These are phyloP conservation scores for Myriosclerotinia duriaeana DNA, from an alignment of 2,329 filamentous ascomycete species.

Conservation along the genomic window DNA sequence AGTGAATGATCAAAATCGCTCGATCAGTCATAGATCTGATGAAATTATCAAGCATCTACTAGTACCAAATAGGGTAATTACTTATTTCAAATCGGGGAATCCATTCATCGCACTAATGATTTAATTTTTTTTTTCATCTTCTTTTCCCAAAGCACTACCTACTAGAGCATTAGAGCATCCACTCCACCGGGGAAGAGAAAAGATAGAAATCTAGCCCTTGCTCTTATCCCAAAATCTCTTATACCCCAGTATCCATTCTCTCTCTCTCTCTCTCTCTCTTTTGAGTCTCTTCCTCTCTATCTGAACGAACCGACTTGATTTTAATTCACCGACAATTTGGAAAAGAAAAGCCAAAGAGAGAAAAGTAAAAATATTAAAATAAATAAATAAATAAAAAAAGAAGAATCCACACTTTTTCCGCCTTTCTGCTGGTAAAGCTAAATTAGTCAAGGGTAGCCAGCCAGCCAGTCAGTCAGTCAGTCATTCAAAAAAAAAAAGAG, in stretches of 20 bases:
- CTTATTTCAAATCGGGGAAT: too few relatives aligned
- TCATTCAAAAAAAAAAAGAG: neutral
- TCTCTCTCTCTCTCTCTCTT: too few relatives aligned
- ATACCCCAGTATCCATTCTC: neutral
- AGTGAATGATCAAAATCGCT: neutral
- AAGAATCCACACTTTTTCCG: neutral
- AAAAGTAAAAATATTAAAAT: neutral
- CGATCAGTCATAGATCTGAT: neutral
- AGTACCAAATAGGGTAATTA: neutral
- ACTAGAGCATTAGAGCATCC: neutral
- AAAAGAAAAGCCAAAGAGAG: neutral
- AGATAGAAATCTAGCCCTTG: slow-evolving; percentile 8
- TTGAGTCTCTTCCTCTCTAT: too few relatives aligned
- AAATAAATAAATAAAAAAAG: too few relatives aligned
- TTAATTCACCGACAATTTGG: slow-evolving; percentile 21
- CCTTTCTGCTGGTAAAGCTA: slow-evolving; percentile 11
- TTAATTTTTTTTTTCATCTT: neutral
- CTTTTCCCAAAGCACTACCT: too few relatives aligned
- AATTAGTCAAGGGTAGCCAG: neutral
- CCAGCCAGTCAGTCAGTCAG: neutral
- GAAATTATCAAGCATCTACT: rapidly evolving
- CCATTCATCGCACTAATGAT: neutral
- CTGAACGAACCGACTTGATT: neutral
- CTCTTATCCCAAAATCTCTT: neutral
- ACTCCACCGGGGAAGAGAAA: slow-evolving; percentile 16